Base-by-base conservation (phyloP, 1,284 basidiomycete genomes). In the Trametes polyzona region DNA sequence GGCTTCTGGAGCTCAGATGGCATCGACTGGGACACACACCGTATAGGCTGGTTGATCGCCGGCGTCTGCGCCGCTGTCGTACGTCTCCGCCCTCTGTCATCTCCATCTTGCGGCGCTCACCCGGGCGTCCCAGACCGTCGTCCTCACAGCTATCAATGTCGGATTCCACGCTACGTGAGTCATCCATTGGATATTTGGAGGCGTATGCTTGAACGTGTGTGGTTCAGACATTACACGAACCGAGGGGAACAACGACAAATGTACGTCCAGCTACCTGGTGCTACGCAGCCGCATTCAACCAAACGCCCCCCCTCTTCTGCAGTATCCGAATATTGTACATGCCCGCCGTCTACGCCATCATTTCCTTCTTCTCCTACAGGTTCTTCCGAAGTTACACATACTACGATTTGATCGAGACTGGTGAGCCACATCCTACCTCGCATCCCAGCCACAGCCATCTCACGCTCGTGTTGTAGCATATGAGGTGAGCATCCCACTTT, bases 321-420 rank as follows among this genome's bases (percentile, higher is more conserved):
- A 90, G 87, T 55, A 72, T 92, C 29, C 84, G 90, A 58, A 84
- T 92, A 55, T 70, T 92, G 62, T 92, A 91, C 67, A 90, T 92
- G 90, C 90, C 90, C 3, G 82, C 84, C 2, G 78, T 92, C 46
- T 94, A 92, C 71, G 87, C 88, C n/a, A 76, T 95, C 67, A 85
- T 95, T 56, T 93, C 92, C 1, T 95, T 95, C 80, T 84, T 93
- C 67, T 92, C 91, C 21, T 96, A 93, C 67, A 83, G 93, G 4
- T 95, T 77, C 75, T 95, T 93, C 78, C 82, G 89, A 47, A 76
- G 79, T 60, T 93, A 91, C 70, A 91, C 88, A 35, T 93, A 95
- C 71, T 95, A 92, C 69, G 84, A 84, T 27, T 82, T 95, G 36
- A 79, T 86, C 46, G 83, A 92, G 78, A 78, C 85, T 56, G 81